Base-by-base conservation (phyloP, 441 rosid genomes). In the Brassica balearica region DNA sequence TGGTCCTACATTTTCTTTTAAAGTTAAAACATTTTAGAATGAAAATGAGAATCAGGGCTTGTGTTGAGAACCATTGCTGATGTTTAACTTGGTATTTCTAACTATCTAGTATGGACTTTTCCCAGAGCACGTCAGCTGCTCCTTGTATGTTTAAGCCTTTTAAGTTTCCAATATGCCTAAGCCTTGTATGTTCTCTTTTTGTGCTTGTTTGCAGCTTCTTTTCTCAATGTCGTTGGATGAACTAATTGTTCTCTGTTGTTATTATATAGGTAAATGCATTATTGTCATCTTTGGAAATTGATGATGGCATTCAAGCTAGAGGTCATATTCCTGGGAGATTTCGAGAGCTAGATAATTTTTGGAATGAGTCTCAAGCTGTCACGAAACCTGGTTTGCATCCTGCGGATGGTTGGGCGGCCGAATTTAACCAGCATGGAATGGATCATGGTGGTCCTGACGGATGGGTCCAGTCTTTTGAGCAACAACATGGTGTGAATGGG, bases 351-450 rank as follows among this genome's bases (percentile, higher is more conserved):
- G 97, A 92, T 72, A 91, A 84, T 80, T 88, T 90, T 77, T 96
- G 99, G 97, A 94, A 92, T 82, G 99, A 96, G 88, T 94, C 98
- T 23, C 99, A 94, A 88, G 91, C 92, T 80, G 61, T 85, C 81
- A 27, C 84, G 76, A 84, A 84, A 72, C 90, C 89, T 65, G 88
- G 83, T 81, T 80, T 88, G 63, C 94, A 87, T 81, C 83, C 87
- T 78, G 86, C 88, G 14, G 94, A 96, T 80, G 86, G 89, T 80
- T 96, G 98, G 98, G 85, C 86, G 53, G 53, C 83, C 65, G 99
- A 94, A 85, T 96, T 88, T 86, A 85, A 80, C 82, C 94, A 85
- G 71, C 89, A 79, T 20, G 84, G 90, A 81, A 69, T 74, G 70
- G 82, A 84, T 48, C 89, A 71, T 62, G 82, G 89, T 75, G 83